Evolutionary conservation across 352 stramenopile species (phyloP).

Genomic region (Pythium insidiosum): DNA sequence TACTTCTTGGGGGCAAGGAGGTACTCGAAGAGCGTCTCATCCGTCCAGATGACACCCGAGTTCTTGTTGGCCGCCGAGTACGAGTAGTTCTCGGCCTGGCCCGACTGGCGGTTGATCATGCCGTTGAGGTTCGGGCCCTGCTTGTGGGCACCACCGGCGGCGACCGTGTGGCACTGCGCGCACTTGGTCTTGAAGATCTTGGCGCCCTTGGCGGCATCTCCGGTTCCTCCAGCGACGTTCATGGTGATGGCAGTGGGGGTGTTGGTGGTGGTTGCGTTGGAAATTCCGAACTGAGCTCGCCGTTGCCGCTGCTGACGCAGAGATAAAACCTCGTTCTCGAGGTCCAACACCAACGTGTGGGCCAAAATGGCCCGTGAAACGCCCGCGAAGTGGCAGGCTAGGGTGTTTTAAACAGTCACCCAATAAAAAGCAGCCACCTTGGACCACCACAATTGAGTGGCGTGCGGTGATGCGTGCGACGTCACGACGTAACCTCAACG

Average conservation of each 20-base stretch:
- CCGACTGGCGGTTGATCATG: constrained; percentile 95
- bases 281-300: constrained; percentile 20
- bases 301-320: constrained; percentile 1
- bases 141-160: constrained; percentile 93
- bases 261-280: constrained; percentile 11
- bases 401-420: constrained; percentile 12
- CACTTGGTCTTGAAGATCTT: constrained; percentile 98
- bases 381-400: constrained; percentile 1
- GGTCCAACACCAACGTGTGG: constrained; percentile 13
- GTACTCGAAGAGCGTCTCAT: constrained; percentile 98
- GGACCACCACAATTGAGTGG: too few species aligned
- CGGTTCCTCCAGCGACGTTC: constrained; percentile 35
- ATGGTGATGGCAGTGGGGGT: constrained; percentile 19
- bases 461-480: too few species aligned
- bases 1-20: constrained; percentile 99
- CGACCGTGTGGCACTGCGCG: constrained; percentile 92
- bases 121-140: constrained; percentile 98
- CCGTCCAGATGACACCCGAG: constrained; percentile 93
- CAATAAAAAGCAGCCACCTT: too few species aligned
- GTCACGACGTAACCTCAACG: too few species aligned
- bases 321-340: constrained; percentile 9
- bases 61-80: constrained; percentile 99
- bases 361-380: constrained; percentile 5
- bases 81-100: constrained; percentile 94
- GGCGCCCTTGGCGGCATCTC: constrained; percentile 83